Evolutionary conservation across 1,139 yeast genomes (phyloP).

Genomic region (Geotrichum bryndzae): DNA sequence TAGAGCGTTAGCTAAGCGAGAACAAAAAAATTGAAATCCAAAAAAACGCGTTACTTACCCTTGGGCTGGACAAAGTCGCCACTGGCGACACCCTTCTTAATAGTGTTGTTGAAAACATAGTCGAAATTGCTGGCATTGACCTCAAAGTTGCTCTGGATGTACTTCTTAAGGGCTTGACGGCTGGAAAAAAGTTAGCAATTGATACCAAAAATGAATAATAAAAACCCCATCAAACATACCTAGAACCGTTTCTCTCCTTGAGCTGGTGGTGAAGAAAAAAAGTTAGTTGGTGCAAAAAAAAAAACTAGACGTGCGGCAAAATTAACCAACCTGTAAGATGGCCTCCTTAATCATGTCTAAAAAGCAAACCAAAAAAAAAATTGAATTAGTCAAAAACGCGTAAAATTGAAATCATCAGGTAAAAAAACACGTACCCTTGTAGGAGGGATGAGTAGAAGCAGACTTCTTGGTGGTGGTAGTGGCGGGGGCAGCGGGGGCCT

Average conservation of each 20-base stretch:
- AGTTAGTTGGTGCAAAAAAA: constrained; percentile 1
- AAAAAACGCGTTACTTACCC: constrained; percentile 42
- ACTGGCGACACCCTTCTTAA: constrained; percentile 71
- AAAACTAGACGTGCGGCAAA: not conserved
- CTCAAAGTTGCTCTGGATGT: constrained; percentile 56
- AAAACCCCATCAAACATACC: constrained; percentile 43
- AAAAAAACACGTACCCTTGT: constrained; percentile 34
- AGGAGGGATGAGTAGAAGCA: constrained; percentile 38
- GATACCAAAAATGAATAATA: constrained; percentile 20
- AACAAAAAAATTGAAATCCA: not conserved
- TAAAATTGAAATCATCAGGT: not conserved
- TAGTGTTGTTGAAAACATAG: constrained; percentile 67
- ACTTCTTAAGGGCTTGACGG: constrained; percentile 73
- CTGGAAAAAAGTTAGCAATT: constrained; percentile 28
- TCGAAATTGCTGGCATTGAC: constrained; percentile 59
- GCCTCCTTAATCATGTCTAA: constrained; percentile 75
- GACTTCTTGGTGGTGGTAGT: constrained; percentile 28
- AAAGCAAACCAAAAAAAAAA: constrained; percentile 11
- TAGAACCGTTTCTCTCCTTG: constrained; percentile 77
- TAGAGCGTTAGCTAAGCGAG: constrained; percentile 7
- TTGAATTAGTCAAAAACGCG: not conserved
- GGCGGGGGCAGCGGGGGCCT: constrained; percentile 25
- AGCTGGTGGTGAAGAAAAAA: constrained; percentile 33
- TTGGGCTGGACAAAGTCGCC: constrained; percentile 83
- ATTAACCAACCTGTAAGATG: constrained; percentile 40